phyloP scores from a whole-genome alignment of 2,329 filamentous ascomycete species.

The Phyllosticta citrichinensis region DNA sequence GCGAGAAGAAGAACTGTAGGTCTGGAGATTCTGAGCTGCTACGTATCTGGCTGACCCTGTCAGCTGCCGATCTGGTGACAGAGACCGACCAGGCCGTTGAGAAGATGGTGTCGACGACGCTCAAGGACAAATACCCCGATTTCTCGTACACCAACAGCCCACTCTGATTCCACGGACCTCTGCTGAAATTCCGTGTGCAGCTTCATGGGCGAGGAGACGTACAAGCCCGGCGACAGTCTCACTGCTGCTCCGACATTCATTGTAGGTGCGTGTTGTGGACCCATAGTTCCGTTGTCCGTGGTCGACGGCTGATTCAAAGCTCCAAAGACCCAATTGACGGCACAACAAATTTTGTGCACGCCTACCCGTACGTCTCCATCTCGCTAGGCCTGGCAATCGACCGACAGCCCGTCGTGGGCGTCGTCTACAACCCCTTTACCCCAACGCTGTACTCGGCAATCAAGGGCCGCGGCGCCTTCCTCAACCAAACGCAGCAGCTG shows the following conservation, averaged over 20 bases:
- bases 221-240: conserved; percentile 54
- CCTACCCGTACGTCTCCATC: conserved; percentile 64
- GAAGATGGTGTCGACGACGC: conserved; percentile 42
- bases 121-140: conserved; percentile 42
- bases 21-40: background rate
- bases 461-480: conserved; percentile 55
- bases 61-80: conserved; percentile 52
- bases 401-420: conserved; percentile 51
- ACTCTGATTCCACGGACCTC: conserved; percentile 23
- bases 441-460: conserved; percentile 60
- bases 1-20: conserved; percentile 40
- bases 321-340: conserved; percentile 64
- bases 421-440: conserved; percentile 73
- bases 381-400: conserved; percentile 62
- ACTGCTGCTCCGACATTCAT: conserved; percentile 59
- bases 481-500: conserved; percentile 28
- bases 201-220: conserved; percentile 63
- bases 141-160: conserved; percentile 28
- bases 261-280: background rate
- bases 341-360: conserved; percentile 73
- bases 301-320: conserved; percentile 39
- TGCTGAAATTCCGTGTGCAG: conserved; percentile 36
- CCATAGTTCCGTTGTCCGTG: background rate
- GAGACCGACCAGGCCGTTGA: conserved; percentile 55
- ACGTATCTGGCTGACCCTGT: too few species aligned